Conservation (phyloP, 345 rosid species). For the Draba incana region DNA sequence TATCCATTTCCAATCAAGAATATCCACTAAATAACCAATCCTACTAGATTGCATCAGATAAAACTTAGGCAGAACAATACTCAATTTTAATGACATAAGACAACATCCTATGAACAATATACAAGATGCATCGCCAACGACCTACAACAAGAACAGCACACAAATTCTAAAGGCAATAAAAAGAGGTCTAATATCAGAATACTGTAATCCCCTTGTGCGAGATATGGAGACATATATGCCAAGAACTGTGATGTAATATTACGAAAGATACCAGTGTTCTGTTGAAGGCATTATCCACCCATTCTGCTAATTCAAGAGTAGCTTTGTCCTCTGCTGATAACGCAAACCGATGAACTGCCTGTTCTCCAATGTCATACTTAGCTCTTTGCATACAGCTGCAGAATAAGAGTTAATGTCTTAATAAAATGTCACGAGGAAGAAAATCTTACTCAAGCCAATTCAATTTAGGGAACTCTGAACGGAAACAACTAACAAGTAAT, state of each 20-base stretch:
- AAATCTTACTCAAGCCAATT: background rate
- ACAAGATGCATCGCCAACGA: constrained; percentile 17
- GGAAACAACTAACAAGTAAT: constrained; percentile 18
- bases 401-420: constrained; percentile 34
- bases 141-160: constrained; percentile 8
- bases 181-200: constrained; percentile 20
- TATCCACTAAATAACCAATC: background rate
- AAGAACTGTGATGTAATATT: constrained; percentile 34
- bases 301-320: constrained; percentile 92
- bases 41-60: constrained; percentile 1
- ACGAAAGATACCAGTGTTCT: constrained; percentile 63
- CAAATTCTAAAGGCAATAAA: constrained; percentile 21
- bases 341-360: constrained; percentile 89
- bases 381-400: constrained; percentile 96
- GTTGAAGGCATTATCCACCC: constrained; percentile 84
- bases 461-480: constrained; percentile 6
- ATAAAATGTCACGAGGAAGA: constrained; percentile 12
- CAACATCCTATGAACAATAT: constrained; percentile 14
- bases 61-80: constrained; percentile 1
- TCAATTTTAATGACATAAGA: background rate
- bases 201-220: constrained; percentile 1
- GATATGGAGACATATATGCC: constrained; percentile 12
- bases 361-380: constrained; percentile 92
- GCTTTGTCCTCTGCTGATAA: constrained; percentile 97
- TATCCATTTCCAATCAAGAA: background rate